phyloP scores from a whole-genome alignment of 2,329 filamentous ascomycete species.

The Apiospora aurea region DNA sequence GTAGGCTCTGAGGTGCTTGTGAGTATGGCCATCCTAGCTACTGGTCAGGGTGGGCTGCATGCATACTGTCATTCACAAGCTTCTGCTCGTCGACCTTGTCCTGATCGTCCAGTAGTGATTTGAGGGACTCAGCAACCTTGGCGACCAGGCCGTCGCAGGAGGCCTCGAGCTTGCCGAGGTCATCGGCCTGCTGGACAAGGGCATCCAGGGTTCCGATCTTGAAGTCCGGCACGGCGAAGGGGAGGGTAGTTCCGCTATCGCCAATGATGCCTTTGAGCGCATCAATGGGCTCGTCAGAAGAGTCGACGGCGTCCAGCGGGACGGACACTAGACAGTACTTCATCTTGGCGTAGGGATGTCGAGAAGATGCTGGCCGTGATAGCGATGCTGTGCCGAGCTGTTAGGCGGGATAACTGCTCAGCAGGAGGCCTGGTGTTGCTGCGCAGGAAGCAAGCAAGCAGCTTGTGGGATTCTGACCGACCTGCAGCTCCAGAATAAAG shows the following conservation, averaged over 20 bases:
- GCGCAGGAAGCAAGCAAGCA: conserved; percentile 8
- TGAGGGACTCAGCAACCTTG: conserved; percentile 88
- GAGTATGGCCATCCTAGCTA: background rate
- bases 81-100: conserved; percentile 86
- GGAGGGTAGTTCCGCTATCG: conserved; percentile 77
- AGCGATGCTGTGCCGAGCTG: conserved; percentile 2
- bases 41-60: background rate
- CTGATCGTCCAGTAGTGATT: conserved; percentile 83
- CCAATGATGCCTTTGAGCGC: conserved; percentile 76
- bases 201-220: conserved; percentile 97
- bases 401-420: conserved; percentile 19
- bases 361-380: conserved; percentile 10
- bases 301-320: conserved; percentile 84
- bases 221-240: conserved; percentile 89
- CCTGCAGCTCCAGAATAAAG: conserved; percentile 3
- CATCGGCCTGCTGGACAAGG: conserved; percentile 94
- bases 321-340: conserved; percentile 92
- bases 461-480: background rate
- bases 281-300: conserved; percentile 81
- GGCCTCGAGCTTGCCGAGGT: conserved; percentile 85
- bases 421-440: conserved; percentile 2
- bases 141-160: conserved; percentile 82
- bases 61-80: conserved; percentile 87
- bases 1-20: conserved; percentile 75
- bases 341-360: conserved; percentile 4